Evolutionary conservation across 2,329 filamentous ascomycete genomes (phyloP).

Genomic region (Zelopaecilomyces penicillatus): DNA sequence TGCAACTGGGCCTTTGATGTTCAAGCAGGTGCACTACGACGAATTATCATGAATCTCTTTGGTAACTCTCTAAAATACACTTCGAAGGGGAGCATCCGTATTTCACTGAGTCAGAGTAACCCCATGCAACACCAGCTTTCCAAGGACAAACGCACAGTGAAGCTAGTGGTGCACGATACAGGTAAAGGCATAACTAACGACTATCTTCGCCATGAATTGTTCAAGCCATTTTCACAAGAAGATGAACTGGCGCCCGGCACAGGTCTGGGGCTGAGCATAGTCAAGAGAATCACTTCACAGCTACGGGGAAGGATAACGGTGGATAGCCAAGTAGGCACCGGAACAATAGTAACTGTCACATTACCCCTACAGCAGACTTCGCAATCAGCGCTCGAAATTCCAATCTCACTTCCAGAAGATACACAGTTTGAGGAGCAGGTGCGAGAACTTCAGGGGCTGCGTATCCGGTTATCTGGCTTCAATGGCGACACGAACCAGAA

Average conservation of each 20-base stretch:
- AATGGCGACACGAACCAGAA: conserved; percentile 8
- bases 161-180: conserved; percentile 45
- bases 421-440: conserved; percentile 21
- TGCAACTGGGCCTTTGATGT: conserved; percentile 44
- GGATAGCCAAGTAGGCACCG: conserved; percentile 30
- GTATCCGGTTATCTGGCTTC: conserved; percentile 17
- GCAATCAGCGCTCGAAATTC: neutral
- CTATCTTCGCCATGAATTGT: conserved; percentile 51
- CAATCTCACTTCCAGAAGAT: conserved; percentile 8
- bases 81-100: conserved; percentile 19
- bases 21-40: conserved; percentile 40
- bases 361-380: conserved; percentile 1
- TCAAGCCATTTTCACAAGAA: conserved; percentile 57
- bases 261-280: conserved; percentile 57
- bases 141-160: neutral
- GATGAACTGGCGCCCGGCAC: conserved; percentile 50
- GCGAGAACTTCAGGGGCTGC: conserved; percentile 21
- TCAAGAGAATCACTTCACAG: conserved; percentile 50
- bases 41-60: conserved; percentile 55
- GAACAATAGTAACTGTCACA: conserved; percentile 18
- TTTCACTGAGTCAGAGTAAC: conserved; percentile 17
- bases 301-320: conserved; percentile 52
- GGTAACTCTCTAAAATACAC: conserved; percentile 58
- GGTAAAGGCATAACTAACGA: conserved; percentile 57
- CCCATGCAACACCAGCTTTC: neutral